A percentile compares a stretch with the other conserved stretches of the same genome.
Evolutionary conservation across 129 eudicot species (phyloP).

Genomic region (Arctium lappa): DNA sequence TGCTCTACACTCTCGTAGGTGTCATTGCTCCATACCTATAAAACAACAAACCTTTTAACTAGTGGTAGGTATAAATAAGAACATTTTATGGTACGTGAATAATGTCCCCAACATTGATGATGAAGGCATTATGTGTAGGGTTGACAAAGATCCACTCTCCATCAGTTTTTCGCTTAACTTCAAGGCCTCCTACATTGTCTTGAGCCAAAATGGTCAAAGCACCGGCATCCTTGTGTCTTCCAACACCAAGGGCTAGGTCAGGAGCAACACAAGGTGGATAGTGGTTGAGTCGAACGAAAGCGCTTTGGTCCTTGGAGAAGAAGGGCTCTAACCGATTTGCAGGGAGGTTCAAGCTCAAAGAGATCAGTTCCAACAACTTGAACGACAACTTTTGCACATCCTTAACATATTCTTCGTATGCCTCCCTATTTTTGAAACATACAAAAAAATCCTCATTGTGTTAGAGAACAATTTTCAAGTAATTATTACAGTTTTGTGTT

Average conservation of each 20-base stretch:
- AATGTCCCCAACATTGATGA: constrained; percentile 77
- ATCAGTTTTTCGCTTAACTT: constrained; percentile 62
- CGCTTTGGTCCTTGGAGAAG: constrained; percentile 42
- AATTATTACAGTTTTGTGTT: too few species aligned
- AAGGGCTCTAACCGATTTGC: constrained; percentile 41
- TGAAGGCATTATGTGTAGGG: constrained; percentile 59
- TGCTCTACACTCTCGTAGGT: constrained; percentile 87
- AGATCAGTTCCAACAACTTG: constrained; percentile 51
- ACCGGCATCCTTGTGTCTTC: constrained; percentile 70
- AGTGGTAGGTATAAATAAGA: constrained; percentile 41
- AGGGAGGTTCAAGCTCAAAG: constrained; percentile 49
- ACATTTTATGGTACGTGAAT: constrained; percentile 50
- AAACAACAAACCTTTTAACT: neutral
- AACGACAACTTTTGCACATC: constrained; percentile 41
- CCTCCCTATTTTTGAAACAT: constrained; percentile 42
- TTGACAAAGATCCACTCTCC: constrained; percentile 75
- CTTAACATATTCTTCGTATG: constrained; percentile 39
- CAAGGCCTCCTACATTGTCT: constrained; percentile 74
- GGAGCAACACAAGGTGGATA: constrained; percentile 72
- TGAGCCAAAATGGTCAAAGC: constrained; percentile 70
- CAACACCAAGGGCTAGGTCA: constrained; percentile 74
- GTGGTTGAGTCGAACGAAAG: constrained; percentile 54
- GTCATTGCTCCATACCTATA: constrained; percentile 73
- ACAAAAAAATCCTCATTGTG: too few species aligned
- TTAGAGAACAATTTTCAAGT: too few species aligned